A percentile compares a stretch with the other conserved stretches of the same genome.
phyloP scores from a whole-genome alignment of 495 filamentous ascomycete genomes.

The Venustampulla echinocandica region DNA sequence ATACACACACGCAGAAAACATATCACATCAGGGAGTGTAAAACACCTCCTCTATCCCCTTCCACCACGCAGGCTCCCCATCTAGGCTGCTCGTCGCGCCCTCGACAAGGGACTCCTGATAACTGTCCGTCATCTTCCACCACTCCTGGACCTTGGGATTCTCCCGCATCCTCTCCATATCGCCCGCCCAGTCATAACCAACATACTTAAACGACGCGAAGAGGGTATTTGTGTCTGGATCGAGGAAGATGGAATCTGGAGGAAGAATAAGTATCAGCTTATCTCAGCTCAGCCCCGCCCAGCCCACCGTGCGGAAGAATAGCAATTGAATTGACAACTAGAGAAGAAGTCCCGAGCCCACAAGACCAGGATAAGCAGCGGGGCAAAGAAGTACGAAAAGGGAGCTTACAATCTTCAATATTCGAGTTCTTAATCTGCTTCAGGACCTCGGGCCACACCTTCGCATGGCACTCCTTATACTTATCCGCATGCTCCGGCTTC shows the following conservation, averaged over 20 bases:
- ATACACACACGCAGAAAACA: too few relatives aligned
- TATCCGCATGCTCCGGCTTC: constrained; percentile 50
- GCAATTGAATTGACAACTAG: too few relatives aligned
- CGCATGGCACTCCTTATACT: constrained; percentile 65
- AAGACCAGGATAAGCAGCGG: neutral
- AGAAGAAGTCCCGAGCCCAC: neutral
- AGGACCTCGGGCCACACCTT: constrained; percentile 68
- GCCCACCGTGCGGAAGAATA: too few relatives aligned
- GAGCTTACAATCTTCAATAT: constrained; percentile 59
- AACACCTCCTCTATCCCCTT: constrained; percentile 64
- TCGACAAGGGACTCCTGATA: constrained; percentile 57
- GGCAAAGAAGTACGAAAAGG: constrained; percentile 3
- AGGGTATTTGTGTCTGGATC: constrained; percentile 51
- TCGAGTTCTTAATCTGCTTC: constrained; percentile 61
- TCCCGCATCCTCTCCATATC: constrained; percentile 66
- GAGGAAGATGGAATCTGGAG: constrained; percentile 61
- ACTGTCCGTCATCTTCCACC: constrained; percentile 71
- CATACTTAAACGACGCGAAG: constrained; percentile 68
- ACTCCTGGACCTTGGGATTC: constrained; percentile 62
- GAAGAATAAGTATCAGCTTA: neutral
- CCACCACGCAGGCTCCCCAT: constrained; percentile 61
- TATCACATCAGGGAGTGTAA: constrained; percentile 38
- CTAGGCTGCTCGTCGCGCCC: constrained; percentile 53
- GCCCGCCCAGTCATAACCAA: constrained; percentile 55
- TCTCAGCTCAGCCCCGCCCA: neutral